These are phyloP conservation scores for Paramecium pentaurelia DNA, from an alignment of 73 alveolate species.

Conservation along the genomic window DNA sequence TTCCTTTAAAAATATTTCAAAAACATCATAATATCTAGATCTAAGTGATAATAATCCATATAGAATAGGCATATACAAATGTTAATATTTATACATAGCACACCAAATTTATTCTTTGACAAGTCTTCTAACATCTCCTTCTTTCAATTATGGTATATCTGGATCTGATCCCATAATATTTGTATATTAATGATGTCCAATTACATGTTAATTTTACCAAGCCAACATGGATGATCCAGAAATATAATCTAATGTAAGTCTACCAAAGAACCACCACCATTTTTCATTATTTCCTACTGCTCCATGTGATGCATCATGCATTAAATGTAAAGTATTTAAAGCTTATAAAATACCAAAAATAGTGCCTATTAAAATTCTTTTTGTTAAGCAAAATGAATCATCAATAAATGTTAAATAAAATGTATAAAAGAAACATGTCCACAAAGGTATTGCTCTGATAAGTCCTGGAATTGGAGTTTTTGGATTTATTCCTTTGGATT, in stretches of 20 bases:
- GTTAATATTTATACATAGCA: conserved; percentile 2
- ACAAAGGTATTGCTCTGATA: conserved; percentile 19
- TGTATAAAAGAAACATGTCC: not conserved
- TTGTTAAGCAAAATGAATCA: not conserved
- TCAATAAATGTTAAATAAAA: not conserved
- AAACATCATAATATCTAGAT: conserved; percentile 38
- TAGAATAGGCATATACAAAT: conserved; percentile 3
- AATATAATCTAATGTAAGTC: conserved; percentile 31
- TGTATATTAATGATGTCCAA: conserved; percentile 35
- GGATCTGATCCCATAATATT: conserved; percentile 51
- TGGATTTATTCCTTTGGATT: not conserved
- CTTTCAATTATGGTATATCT: conserved; percentile 14
- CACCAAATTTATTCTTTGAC: not conserved
- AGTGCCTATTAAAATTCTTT: not conserved
- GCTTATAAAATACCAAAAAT: conserved; percentile 15
- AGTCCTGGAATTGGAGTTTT: conserved; percentile 36
- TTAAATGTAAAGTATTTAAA: conserved; percentile 29
- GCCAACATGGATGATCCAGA: conserved; percentile 45
- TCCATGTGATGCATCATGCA: conserved; percentile 57
- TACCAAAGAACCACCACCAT: conserved; percentile 52
- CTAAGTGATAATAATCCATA: conserved; percentile 19
- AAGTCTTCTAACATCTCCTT: conserved; percentile 38
- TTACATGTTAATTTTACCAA: conserved; percentile 28
- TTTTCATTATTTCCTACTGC: conserved; percentile 35
- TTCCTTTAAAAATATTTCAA: conserved; percentile 28